Evolutionary conservation across 78 protist genomes (phyloP), one percentile per base, ranked within the genome.

Genomic region (Tieghemostelium lacteum): DNA sequence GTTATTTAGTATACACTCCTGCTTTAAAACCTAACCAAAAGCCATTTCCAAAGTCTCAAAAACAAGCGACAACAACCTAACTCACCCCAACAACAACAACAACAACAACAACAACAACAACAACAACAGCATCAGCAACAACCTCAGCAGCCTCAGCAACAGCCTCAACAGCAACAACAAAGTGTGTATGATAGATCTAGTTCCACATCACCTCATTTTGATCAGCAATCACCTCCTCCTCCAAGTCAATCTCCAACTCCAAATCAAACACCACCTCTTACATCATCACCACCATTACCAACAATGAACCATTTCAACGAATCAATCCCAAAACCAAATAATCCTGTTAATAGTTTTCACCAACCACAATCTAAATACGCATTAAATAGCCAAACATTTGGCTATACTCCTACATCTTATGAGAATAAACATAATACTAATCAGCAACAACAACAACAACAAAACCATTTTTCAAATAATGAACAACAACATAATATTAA

Each of bases 71-170:
- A 64, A 64, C 36, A 64, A 62, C 36, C 10, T 64, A 12, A 12
- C 14, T 36, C 16, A 36, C 37, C 71, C 5, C 16, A 64, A 36
- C 37, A 20, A 19, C 3, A 14, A 12, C 12, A 31, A 24, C 12
- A n/a, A n/a, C n/a, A n/a, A 12, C 5, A 31, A 64, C 71, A 64
- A 64, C 71, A 64, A 36, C 71, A 64, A 64, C 71, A 29, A 29
- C 71, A 64, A 29, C 71, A 64, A 36, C 52, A 31, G 6, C 10
- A 14, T 45, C 52, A 45, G n/a, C 52, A 45, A 45, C 6, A 45
- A 10, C n/a, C 6, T 45, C 6, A 45, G n/a, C n/a, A n/a, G n/a
- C n/a, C n/a, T n/a, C n/a, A n/a, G n/a, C n/a, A n/a, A 26, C 12
- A 61, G 8, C n/a, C 16, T 10, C 16, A 28, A 26, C 8, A 20